Base-by-base conservation (phyloP, 1,284 basidiomycete genomes). In the Psilocybe mexicana region DNA sequence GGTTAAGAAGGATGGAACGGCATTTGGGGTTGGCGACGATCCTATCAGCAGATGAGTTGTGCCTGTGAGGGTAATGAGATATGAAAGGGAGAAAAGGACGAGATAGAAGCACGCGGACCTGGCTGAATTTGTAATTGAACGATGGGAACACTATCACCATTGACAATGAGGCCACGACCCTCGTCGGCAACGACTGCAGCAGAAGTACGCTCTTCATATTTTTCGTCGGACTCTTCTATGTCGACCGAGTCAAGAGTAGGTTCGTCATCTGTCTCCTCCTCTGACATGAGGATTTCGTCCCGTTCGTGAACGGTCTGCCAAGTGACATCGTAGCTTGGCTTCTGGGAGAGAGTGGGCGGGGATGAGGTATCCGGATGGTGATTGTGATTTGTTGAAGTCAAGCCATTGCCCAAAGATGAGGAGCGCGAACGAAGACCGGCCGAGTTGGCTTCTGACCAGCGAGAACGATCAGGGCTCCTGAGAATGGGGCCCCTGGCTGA, bases 41-140 rank as follows among this genome's bases (percentile, higher is more conserved):
- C 90, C 85, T 52, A 97, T 83, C 46, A 96, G 80, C 51, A 97
- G 80, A 77, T 97, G 94, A 0, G 94, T 97, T 23, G 93, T 93
- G 38, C 89, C 94, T 94, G 47, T 52, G 56, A 48, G 47, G 46
- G 42, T 24, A 45, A 63, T 36, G 25, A 54, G 40, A 38, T 33
- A 47, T 40, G 54, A 53, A 54, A 57, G 40, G 7, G 54, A 57
- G 18, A 57, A 42, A 48, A 30, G 11, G 54, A 26, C 47, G 43
- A 46, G 43, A 56, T 14, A 45, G 30, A 33, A 35, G 14, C 52
- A 57, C 10, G 72, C 83, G 62, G 65, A 92, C 90, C 91, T 68
- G 85, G 78, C 56, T 85, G 82, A 40, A 89, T 82, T 54, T 85
- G 80, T 11, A 93, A 75, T 52, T 87, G 81, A 2, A 75, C 70